Evolutionary conservation across 441 rosid genomes (phyloP).

Genomic region (Euphorbia schlechtendalii): DNA sequence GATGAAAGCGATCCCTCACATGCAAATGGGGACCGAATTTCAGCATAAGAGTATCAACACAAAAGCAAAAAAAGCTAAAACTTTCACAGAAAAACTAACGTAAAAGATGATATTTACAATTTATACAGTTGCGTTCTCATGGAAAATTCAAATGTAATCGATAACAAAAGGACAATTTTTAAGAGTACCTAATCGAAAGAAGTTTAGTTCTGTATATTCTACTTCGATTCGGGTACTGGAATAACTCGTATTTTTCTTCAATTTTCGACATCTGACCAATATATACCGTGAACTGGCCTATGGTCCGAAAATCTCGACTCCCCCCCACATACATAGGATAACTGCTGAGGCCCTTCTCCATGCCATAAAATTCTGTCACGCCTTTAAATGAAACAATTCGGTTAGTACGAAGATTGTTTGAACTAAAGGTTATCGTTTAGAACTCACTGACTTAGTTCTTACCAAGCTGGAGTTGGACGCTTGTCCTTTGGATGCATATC

Average conservation of each 20-base stretch:
- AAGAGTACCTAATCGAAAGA: conserved; percentile 55
- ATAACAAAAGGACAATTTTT: too few species aligned
- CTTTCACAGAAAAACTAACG: conserved; percentile 21
- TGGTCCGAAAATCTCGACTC: conserved; percentile 96
- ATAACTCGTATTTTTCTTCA: conserved; percentile 65
- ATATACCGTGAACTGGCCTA: conserved; percentile 50
- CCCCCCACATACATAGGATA: conserved; percentile 88
- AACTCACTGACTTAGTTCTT: conserved; percentile 19
- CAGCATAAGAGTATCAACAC: conserved; percentile 19
- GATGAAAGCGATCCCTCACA: conserved; percentile 47
- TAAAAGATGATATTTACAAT: conserved; percentile 12
- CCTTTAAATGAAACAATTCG: conserved; percentile 35
- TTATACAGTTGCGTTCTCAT: conserved; percentile 15
- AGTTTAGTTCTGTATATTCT: conserved; percentile 78
- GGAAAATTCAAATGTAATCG: conserved; percentile 19
- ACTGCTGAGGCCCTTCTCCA: conserved; percentile 83
- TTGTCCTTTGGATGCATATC: conserved; percentile 90
- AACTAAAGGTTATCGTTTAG: neutral
- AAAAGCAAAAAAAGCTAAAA: conserved; percentile 25
- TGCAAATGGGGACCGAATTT: conserved; percentile 46
- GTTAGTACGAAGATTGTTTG: conserved; percentile 21
- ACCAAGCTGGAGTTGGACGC: conserved; percentile 99
- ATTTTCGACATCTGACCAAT: conserved; percentile 71
- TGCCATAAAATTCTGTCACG: conserved; percentile 95
- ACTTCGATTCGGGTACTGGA: conserved; percentile 69